Evolutionary conservation across 768 basidiomycete species (phyloP), one percentile per base, ranked within the genome.

Genomic region (Agaricus sinodeliciosus): DNA sequence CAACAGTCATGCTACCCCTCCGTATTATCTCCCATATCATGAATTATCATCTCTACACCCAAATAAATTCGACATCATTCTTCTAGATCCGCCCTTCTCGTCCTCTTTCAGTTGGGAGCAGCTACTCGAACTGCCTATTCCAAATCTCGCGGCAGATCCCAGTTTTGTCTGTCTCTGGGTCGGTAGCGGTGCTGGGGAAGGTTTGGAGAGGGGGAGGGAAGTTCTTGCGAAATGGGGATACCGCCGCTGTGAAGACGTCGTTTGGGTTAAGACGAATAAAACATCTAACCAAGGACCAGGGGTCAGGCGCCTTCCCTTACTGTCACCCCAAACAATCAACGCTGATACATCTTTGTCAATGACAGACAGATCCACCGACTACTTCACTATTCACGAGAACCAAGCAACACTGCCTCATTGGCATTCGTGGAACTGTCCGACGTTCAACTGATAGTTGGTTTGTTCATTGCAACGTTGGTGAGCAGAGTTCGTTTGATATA

Each of bases 151-250:
- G 0, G 86, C 90, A 0, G 95, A 95, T 60, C 95, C 94, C 0
- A 87, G 87, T 19, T 99, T 97, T 60, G 77, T 98, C 11, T 94
- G 95, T 65, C 73, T 99, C 51, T 98, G 95, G 95, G 93, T 96
- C 1, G 96, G 96, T 4, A 85, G 82, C 57, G 93, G 93, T 2
- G 87, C 88, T 5, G 84, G 86, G 3, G 91, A 90, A 45, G 96
- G 94, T 0, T 75, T 99, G 26, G 96, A 99, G 65, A 77, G 86
- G 31, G 96, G 96, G 0, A 72, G 94, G 31, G 95, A 97, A 66
- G 73, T 94, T 25, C 77, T 99, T 36, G 88, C 85, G 1, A 87
- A 82, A 67, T 99, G 95, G 94, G 96, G 95, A 3, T 95, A 93
- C 64, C 73, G 93, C 40, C 70, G 96, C 47, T 96, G 93, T 61